Percentiles rank a stretch among this genome's conserved stretches.
Conservation (phyloP, 2,329 filamentous ascomycete genomes). For the Atkinsonella hypoxylon region DNA sequence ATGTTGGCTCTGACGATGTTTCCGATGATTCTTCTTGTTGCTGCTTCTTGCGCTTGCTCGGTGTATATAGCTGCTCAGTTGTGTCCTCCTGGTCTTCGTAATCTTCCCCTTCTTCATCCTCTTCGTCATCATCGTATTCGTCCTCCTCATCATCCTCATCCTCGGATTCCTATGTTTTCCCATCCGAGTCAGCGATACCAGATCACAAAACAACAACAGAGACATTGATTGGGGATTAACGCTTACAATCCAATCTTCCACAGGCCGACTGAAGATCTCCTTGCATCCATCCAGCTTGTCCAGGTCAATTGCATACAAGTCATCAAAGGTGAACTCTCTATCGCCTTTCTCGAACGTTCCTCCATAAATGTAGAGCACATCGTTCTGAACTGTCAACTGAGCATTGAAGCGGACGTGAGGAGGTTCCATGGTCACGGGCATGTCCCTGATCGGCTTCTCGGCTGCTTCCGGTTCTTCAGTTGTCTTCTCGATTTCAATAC, state of each 20-base stretch:
- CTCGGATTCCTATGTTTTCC: slow-evolving; percentile 38
- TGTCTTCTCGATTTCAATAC: slow-evolving; percentile 38
- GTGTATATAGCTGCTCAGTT: slow-evolving; percentile 32
- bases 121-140: slow-evolving; percentile 46
- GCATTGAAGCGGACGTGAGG: slow-evolving; percentile 88
- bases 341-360: slow-evolving; percentile 94
- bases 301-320: slow-evolving; percentile 87
- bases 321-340: slow-evolving; percentile 89
- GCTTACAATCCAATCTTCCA: slow-evolving; percentile 68
- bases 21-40: slow-evolving; percentile 34
- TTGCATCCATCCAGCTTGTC: slow-evolving; percentile 90
- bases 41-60: slow-evolving; percentile 47
- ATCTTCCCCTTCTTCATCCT: slow-evolving; percentile 39
- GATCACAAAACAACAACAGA: background rate
- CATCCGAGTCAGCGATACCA: background rate
- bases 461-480: slow-evolving; percentile 42
- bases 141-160: slow-evolving; percentile 43
- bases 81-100: slow-evolving; percentile 32
- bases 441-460: slow-evolving; percentile 45
- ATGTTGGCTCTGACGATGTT: slow-evolving; percentile 21
- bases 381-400: slow-evolving; percentile 80
- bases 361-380: slow-evolving; percentile 86
- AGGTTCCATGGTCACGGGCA: slow-evolving; percentile 64
- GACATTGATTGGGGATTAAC: background rate
- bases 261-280: slow-evolving; percentile 75